Percentiles rank a stretch among this genome's conserved stretches.
Evolutionary conservation across 352 stramenopile species (phyloP).

Genomic region (Globisporangium recalcitrans): DNA sequence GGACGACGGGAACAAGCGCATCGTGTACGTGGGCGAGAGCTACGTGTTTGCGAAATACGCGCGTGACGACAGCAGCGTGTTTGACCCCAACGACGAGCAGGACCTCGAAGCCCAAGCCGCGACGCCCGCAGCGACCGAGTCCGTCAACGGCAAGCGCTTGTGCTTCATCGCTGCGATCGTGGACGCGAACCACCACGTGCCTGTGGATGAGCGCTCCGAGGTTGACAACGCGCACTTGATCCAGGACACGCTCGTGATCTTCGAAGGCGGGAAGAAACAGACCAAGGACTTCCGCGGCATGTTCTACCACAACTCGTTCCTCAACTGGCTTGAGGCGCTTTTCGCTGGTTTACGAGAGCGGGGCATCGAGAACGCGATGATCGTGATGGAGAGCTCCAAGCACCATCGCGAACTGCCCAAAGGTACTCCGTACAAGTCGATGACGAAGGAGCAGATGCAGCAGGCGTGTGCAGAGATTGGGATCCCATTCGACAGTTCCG

Average conservation of each 20-base stretch:
- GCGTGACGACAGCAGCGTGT: conserved; percentile 6
- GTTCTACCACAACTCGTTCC: conserved; percentile 9
- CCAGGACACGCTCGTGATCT: conserved; percentile 10
- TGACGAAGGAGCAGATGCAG: conserved; percentile 9
- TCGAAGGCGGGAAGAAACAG: conserved; percentile 13
- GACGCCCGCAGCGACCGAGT: neutral
- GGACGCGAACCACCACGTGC: neutral
- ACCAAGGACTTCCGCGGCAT: conserved; percentile 13
- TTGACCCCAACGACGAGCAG: conserved; percentile 12
- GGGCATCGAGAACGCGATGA: conserved; percentile 6
- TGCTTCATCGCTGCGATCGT: conserved; percentile 13
- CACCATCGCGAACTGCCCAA: conserved; percentile 5
- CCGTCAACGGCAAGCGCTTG: neutral
- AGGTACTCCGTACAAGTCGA: neutral
- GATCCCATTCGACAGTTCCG: neutral
- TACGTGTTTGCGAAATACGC: conserved; percentile 5
- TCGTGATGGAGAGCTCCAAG: conserved; percentile 12
- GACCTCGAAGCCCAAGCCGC: neutral
- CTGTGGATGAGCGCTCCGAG: neutral
- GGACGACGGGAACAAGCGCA: neutral
- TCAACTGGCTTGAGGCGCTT: conserved; percentile 9
- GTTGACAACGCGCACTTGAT: conserved; percentile 7
- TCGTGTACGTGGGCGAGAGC: conserved; percentile 14
- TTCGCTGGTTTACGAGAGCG: conserved; percentile 1
- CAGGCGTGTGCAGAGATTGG: neutral